phyloP scores from a whole-genome alignment of 2,329 filamentous ascomycete genomes.

The Lasiodiplodia gonubiensis region DNA sequence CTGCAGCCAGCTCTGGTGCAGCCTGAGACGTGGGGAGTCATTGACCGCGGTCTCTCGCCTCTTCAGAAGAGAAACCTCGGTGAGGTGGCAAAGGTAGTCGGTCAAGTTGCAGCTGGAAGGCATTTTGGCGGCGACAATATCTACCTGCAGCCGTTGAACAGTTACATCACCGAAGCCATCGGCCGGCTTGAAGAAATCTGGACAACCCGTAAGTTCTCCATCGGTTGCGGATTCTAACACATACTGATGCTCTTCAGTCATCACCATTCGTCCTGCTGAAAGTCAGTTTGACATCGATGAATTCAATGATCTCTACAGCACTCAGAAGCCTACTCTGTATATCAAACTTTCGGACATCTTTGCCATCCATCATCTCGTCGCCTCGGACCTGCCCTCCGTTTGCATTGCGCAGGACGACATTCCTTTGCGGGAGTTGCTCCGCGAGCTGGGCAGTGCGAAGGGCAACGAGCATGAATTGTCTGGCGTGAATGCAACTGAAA shows the following conservation, averaged over 20 bases:
- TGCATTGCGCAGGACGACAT: conserved; percentile 80
- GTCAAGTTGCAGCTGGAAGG: conserved; percentile 85
- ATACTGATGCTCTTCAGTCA: conserved; percentile 60
- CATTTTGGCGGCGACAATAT: conserved; percentile 94
- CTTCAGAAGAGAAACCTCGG: conserved; percentile 90
- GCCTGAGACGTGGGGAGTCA: conserved; percentile 90
- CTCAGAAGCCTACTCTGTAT: conserved; percentile 96
- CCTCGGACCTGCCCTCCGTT: conserved; percentile 76
- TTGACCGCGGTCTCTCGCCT: conserved; percentile 86
- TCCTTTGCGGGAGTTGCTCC: conserved; percentile 85
- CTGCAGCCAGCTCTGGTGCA: conserved; percentile 86
- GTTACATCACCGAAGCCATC: conserved; percentile 84
- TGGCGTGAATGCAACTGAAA: conserved; percentile 83
- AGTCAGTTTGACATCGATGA: conserved; percentile 97
- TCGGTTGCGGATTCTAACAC: neutral
- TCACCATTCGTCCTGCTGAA: conserved; percentile 85
- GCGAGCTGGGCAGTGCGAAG: conserved; percentile 94
- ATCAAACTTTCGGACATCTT: conserved; percentile 99
- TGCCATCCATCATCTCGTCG: conserved; percentile 87
- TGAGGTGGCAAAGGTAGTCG: conserved; percentile 89
- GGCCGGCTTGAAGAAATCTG: conserved; percentile 78
- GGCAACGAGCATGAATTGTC: conserved; percentile 94
- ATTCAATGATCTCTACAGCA: conserved; percentile 96
- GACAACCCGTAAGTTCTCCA: conserved; percentile 60
- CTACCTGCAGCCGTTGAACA: conserved; percentile 93